phyloP scores from a whole-genome alignment of 495 filamentous ascomycete species.

The Podospora appendiculata region DNA sequence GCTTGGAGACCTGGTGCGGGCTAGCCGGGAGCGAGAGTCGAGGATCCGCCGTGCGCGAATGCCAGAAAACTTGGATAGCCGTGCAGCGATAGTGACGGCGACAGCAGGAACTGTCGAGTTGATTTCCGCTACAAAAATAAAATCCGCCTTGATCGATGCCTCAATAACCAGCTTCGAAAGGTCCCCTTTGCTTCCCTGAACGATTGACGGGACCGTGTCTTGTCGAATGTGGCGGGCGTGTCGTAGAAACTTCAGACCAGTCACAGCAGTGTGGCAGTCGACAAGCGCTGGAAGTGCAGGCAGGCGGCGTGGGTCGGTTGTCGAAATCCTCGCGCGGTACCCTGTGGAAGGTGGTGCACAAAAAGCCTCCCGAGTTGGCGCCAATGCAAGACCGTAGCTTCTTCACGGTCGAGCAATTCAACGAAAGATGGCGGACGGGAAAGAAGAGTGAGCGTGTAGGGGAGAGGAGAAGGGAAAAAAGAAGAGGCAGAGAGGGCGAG shows the following conservation, averaged over 20 bases:
- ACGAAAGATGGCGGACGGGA: conserved; percentile 17
- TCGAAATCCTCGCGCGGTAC: conserved; percentile 1
- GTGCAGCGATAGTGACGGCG: not conserved
- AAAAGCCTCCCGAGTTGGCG: conserved; percentile 2
- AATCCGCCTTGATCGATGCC: not conserved
- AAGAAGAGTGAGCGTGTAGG: conserved; percentile 19
- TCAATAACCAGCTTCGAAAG: not conserved
- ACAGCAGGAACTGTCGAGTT: not conserved
- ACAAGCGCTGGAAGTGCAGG: no score
- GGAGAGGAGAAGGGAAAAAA: conserved; percentile 14
- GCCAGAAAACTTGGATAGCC: not conserved
- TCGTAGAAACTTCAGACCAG: not conserved
- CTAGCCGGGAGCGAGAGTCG: conserved; percentile 2
- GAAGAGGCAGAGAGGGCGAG: conserved; percentile 7
- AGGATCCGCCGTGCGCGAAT: not conserved
- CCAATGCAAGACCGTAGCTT: conserved; percentile 7
- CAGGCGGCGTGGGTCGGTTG: not conserved
- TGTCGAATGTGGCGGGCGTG: no score
- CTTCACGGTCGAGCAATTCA: conserved; percentile 10
- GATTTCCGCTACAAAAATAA: not conserved
- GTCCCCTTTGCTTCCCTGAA: not conserved
- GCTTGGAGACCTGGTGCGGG: conserved; percentile 14
- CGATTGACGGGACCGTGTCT: conserved; percentile 5
- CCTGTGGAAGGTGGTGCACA: not conserved
- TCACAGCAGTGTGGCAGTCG: no score